Percentiles rank a stretch among this genome's conserved stretches.
phyloP scores from a whole-genome alignment of 2,329 filamentous ascomycete species.

The Cladosporium halotolerans region DNA sequence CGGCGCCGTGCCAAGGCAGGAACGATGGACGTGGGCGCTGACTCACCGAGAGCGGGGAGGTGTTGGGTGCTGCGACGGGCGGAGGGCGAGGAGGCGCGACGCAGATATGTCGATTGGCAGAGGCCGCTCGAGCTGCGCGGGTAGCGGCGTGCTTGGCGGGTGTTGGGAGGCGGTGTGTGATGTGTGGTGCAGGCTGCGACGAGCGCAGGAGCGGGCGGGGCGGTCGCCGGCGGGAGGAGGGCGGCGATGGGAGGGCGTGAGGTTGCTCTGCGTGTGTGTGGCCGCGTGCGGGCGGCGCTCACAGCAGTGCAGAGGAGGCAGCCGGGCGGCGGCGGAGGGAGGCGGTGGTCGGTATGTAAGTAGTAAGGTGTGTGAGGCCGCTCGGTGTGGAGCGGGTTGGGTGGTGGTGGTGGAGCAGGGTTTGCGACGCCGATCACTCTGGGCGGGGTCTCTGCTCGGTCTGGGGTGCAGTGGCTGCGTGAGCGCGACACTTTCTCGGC shows the following conservation, averaged over 20 bases:
- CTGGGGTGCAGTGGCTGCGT: neutral
- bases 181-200: neutral
- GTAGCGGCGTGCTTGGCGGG: conserved; percentile 5
- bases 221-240: neutral
- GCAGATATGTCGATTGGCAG: conserved; percentile 3
- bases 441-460: neutral
- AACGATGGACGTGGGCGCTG: neutral
- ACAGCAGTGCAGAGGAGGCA: neutral
- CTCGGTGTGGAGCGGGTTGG: neutral
- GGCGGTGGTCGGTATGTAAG: too few relatives aligned
- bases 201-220: neutral
- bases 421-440: conserved; percentile 11
- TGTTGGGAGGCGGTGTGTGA: conserved; percentile 3
- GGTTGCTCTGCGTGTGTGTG: neutral
- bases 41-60: conserved; percentile 1
- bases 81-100: conserved; percentile 1
- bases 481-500: neutral
- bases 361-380: neutral
- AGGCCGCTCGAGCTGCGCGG: conserved; percentile 3
- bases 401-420: conserved; percentile 7
- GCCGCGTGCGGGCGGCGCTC: conserved; percentile 1
- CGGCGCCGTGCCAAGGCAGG: neutral
- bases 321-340: too few relatives aligned
- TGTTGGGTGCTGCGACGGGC: conserved; percentile 6
- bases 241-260: neutral